phyloP scores from a whole-genome alignment of 2,329 filamentous ascomycete genomes.

The Microascus cirrosus region DNA sequence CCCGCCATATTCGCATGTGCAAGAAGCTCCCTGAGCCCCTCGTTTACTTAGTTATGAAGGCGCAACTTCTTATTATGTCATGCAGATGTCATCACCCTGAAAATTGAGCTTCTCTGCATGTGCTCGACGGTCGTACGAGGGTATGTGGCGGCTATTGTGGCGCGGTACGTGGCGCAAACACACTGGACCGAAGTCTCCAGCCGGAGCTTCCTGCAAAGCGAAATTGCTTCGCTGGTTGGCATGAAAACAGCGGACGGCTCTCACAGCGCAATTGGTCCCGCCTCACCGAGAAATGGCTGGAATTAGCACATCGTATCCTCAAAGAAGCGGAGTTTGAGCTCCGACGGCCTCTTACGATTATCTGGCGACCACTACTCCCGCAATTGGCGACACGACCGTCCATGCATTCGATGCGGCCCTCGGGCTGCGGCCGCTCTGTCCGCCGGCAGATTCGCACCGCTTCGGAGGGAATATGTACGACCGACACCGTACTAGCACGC shows the following conservation, averaged over 20 bases:
- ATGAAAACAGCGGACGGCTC: not conserved
- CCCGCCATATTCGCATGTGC: constrained; percentile 4
- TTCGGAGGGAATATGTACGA: constrained; percentile 43
- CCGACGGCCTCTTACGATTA: not conserved
- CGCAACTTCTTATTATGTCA: not conserved
- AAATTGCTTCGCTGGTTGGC: not conserved
- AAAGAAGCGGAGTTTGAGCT: not conserved
- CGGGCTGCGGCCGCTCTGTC: constrained; percentile 11
- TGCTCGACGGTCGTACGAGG: not conserved
- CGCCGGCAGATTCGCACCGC: constrained; percentile 24
- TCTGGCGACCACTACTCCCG: not conserved
- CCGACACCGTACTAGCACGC: constrained; percentile 40
- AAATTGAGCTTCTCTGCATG: not conserved
- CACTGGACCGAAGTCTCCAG: too few relatives aligned
- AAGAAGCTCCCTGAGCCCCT: constrained; percentile 2
- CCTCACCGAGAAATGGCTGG: not conserved
- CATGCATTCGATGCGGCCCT: not conserved
- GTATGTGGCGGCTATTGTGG: not conserved
- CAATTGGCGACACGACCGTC: not conserved
- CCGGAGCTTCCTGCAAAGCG: not conserved
- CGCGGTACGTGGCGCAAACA: not conserved
- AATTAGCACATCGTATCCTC: not conserved
- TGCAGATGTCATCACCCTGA: not conserved
- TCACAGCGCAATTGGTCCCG: not conserved
- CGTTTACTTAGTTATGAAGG: constrained; percentile 1